These are phyloP conservation scores for Berkeleyomyces basicola DNA, from an alignment of 2,329 filamentous ascomycete genomes.

Conservation along the genomic window DNA sequence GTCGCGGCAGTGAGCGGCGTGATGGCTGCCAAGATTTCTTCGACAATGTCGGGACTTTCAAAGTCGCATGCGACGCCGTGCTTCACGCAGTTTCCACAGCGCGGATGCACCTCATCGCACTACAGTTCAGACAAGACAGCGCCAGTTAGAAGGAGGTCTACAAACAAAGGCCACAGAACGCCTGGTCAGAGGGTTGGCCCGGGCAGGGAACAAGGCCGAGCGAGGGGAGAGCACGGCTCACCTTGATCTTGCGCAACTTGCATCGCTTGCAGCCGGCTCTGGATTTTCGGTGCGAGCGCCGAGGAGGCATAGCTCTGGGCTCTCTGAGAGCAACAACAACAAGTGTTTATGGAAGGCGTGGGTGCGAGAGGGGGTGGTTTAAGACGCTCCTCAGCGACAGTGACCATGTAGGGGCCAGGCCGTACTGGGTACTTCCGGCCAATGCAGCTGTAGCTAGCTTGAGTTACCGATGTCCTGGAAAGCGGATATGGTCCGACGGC, in stretches of 20 bases:
- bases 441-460: neutral
- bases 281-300: slow-evolving; percentile 54
- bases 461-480: neutral
- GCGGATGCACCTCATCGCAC: slow-evolving; percentile 50
- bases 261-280: slow-evolving; percentile 49
- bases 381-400: neutral
- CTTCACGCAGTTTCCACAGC: slow-evolving; percentile 49
- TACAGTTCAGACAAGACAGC: slow-evolving; percentile 17
- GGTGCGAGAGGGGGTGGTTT: neutral
- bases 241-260: slow-evolving; percentile 55
- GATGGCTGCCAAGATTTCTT: slow-evolving; percentile 26
- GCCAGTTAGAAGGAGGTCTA: neutral
- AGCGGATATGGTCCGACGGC: neutral
- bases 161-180: neutral
- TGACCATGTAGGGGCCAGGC: neutral
- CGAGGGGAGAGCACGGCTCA: slow-evolving; percentile 18
- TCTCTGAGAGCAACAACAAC: neutral
- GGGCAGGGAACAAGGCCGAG: neutral
- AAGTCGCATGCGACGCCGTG: slow-evolving; percentile 53
- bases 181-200: neutral
- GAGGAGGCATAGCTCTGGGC: slow-evolving; percentile 37
- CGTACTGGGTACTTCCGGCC: neutral
- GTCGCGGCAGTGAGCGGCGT: slow-evolving; percentile 18
- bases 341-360: neutral
- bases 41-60: slow-evolving; percentile 32